Evolutionary conservation across 352 stramenopile species (phyloP).

Genomic region (Blastocystis sp.): DNA sequence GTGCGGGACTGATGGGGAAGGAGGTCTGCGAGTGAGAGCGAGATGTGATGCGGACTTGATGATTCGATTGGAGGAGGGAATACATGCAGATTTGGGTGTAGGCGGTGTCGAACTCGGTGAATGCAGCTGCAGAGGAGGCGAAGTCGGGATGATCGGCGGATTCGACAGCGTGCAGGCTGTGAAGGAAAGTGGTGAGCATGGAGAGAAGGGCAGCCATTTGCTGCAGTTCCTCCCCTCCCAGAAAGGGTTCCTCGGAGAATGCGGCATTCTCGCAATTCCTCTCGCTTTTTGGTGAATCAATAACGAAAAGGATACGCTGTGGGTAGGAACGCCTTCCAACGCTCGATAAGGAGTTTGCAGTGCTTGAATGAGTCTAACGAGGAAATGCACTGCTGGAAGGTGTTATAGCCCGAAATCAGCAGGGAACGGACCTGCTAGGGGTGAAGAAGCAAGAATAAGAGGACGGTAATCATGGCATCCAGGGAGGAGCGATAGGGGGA

Average conservation of each 20-base stretch:
- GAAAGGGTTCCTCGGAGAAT: too few relatives aligned
- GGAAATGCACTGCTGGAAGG: neutral
- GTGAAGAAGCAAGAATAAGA: neutral
- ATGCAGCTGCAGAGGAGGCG: neutral
- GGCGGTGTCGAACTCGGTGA: neutral
- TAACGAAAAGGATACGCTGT: neutral
- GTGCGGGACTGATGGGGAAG: neutral
- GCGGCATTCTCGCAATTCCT: neutral
- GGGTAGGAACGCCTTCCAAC: neutral
- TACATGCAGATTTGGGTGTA: neutral
- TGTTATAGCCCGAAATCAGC: neutral
- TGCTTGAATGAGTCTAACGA: neutral
- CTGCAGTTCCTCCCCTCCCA: neutral
- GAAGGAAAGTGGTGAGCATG: neutral
- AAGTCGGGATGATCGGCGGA: neutral
- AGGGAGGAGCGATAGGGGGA: neutral
- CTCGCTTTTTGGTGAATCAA: neutral
- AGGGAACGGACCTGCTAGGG: neutral
- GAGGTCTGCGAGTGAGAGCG: neutral
- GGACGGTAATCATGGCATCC: neutral
- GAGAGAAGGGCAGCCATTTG: neutral
- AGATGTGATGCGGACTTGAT: neutral
- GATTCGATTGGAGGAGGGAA: neutral
- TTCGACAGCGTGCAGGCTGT: neutral
- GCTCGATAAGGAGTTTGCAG: neutral